Evolutionary conservation across 495 filamentous ascomycete species (phyloP), one percentile per base, ranked within the genome.

Genomic region (Choiromyces venosus): DNA sequence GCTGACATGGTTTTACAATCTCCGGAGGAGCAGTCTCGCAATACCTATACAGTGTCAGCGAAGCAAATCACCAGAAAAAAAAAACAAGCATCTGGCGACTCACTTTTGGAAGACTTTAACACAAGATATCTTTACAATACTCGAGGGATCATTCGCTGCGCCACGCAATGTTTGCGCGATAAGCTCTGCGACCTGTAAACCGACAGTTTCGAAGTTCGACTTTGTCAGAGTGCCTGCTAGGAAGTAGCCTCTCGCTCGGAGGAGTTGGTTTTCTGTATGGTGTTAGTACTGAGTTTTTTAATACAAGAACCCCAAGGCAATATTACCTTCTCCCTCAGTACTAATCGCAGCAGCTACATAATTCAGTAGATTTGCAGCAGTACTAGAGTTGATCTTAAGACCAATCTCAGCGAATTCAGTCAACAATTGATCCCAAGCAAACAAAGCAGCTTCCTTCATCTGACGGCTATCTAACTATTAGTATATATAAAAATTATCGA

Each of bases 81-180:
- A 72, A 73, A 33, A 18, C 25, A 61, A 35, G 35, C 14, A 66
- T 25, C 33, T 65, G 29, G 37, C 87, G 37, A 97, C 85, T 69
- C 94, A 91, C 79, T 92, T 91, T 81, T 97, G 93, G 56, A 97
- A 82, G 1, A 92, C 90, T 73, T 93, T 94, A 72, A 98, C 91
- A 81, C 92, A 94, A 18, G 95, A 89, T 37, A 97, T 96, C 82
- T 93, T 91, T 37, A 98, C 93, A 40, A 99, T 86, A 79, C 96
- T 93, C 6, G 92, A 89, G 8, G 88, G 83, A 69, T 97, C 94
- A 35, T 85, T 82, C 25, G 88, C 87, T 69, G 97, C 91, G 37
- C 89, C 89, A 44, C 91, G 89, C 67, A 97, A 85, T 2, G 92
- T 89, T 42, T 87, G 87, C 70, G 95, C 89, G 71, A 97, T 86